Percentiles rank a stretch among this genome's conserved stretches.
phyloP scores from a whole-genome alignment of 768 basidiomycete genomes.

The Mycena belliarum region DNA sequence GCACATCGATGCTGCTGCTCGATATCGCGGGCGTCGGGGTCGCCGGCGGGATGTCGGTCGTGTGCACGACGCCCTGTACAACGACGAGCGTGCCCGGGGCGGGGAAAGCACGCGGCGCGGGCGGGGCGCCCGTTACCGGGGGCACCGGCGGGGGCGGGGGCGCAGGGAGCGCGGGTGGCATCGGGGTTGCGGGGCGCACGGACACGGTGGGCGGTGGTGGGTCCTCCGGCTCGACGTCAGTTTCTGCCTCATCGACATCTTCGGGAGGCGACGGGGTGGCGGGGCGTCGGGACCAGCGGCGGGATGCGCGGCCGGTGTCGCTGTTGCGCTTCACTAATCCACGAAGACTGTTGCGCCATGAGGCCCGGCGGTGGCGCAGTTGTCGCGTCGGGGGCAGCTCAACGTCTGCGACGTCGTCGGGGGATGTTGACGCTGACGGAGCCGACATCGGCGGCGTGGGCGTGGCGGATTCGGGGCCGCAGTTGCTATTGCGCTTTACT shows the following conservation, averaged over 20 bases:
- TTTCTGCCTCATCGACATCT: not conserved
- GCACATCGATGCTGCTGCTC: slow-evolving; percentile 76
- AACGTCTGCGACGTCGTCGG: no score
- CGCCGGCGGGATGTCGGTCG: slow-evolving; percentile 56
- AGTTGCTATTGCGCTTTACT: no score
- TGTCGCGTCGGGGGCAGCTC: no score
- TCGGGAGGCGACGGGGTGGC: not conserved
- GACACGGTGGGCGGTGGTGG: no score
- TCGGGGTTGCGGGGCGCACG: slow-evolving; percentile 1
- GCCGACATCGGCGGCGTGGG: no score
- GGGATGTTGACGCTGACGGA: no score
- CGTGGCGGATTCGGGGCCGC: no score
- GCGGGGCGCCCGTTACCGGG: not conserved
- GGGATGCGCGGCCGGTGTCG: not conserved
- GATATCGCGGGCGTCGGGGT: slow-evolving; percentile 45
- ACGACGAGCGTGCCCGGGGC: slow-evolving; percentile 80
- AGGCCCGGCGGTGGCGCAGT: no score
- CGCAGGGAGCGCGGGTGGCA: not conserved
- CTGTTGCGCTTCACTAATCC: not conserved
- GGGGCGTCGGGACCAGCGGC: not conserved
- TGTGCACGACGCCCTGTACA: slow-evolving; percentile 82
- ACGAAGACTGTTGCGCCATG: not conserved
- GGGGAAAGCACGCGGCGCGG: slow-evolving; percentile 42
- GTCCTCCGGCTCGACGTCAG: not conserved
- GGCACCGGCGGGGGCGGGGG: not conserved